Base-by-base conservation (phyloP, 768 basidiomycete species). In the Phanerochaete carnosa region DNA sequence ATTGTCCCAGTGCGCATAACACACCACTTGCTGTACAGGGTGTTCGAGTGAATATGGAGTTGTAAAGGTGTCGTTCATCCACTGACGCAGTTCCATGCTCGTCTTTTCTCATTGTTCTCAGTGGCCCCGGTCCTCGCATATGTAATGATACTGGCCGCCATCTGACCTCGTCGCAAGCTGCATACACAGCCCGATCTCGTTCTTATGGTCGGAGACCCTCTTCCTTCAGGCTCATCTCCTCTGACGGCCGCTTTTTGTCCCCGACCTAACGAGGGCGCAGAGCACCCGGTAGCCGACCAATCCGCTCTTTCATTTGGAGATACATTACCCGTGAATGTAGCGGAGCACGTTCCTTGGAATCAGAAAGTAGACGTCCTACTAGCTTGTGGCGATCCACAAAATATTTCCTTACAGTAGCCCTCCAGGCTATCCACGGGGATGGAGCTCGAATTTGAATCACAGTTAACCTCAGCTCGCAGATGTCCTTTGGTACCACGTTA, bases 291-390 rank as follows among this genome's bases (percentile, higher is more conserved):
- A 76, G 75, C 79, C 76, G 2, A 75, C 71, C 16, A 76, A 74
- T 61, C 69, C 69, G 3, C 81, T 76, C 60, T 87, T 84, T 72
- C 86, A 86, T 72, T 84, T 15, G 85, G 86, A 29, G 86, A 86
- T 65, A 86, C 85, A 0, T 75, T 83, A 1, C 79, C 86, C 7
- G 71, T 80, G 3, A 79, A 73, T 50, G 70, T 87, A 19, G 80
- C 80, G 2, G 72, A 79, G 57, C 73, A 78, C 39, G 66, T 87
- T 7, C 69, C 80, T 60, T 77, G 79, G 0, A 82, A 83, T 60
- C 68, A 76, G 57, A 55, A 69, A 19, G 82, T 80, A 8, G 68
- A 77, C 22, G 66, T 85, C 29, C 76, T 84, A 15, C 72, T 85
- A 25, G 84, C 79, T 28, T 86, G 83, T 64, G 84, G 84, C 16